phyloP scores from a whole-genome alignment of 2,329 filamentous ascomycete species.

The Chaetothyriales sp. region DNA sequence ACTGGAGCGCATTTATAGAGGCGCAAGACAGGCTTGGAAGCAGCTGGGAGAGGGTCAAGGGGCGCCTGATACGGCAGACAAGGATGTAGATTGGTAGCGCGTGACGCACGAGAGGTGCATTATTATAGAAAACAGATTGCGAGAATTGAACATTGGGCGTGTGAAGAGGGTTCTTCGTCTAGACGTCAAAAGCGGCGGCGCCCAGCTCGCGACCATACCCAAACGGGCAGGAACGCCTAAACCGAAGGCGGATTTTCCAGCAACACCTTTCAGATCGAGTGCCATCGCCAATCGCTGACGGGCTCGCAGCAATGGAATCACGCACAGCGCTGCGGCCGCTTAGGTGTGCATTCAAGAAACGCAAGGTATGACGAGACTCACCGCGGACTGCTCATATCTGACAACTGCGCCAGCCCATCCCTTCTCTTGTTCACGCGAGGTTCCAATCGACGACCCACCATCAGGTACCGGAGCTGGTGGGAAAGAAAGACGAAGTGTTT shows the following conservation, averaged over 20 bases:
- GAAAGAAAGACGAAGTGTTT: constrained; percentile 11
- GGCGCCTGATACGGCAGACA: no score
- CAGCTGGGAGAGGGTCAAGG: no score
- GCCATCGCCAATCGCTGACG: not conserved
- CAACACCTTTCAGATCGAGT: not conserved
- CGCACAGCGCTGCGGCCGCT: not conserved
- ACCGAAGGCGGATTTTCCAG: not conserved
- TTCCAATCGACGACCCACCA: constrained; percentile 20
- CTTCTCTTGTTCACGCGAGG: not conserved
- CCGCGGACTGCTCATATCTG: not conserved
- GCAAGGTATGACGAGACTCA: not conserved
- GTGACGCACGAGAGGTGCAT: no score
- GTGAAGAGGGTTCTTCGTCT: no score
- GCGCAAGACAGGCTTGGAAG: no score
- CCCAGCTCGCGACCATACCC: not conserved
- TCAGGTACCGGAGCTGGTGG: constrained; percentile 27
- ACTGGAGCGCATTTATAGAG: no score
- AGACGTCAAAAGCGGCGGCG: no score
- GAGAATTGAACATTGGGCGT: no score
- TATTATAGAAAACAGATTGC: no score
- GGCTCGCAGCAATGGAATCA: not conserved
- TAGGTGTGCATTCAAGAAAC: not conserved
- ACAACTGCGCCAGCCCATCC: not conserved
- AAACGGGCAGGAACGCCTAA: not conserved
- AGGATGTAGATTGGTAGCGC: no score